phyloP scores from a whole-genome alignment of 1,284 basidiomycete genomes.

The Caloboletus firmus region DNA sequence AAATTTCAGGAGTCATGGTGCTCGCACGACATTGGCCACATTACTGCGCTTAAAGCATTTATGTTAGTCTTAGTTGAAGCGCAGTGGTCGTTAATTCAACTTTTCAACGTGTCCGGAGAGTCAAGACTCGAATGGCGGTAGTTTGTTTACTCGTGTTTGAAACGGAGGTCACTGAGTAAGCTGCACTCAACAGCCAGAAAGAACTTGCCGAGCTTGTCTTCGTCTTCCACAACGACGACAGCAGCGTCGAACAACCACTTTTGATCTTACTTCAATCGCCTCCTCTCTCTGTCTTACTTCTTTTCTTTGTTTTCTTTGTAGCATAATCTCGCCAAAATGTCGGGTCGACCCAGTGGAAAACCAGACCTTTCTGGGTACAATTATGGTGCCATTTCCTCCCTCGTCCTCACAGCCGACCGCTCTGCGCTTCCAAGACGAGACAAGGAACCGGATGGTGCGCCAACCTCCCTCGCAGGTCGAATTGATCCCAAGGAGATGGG shows the following conservation, averaged over 20 bases:
- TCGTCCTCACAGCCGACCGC: constrained; percentile 82
- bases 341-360: constrained; percentile 51
- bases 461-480: constrained; percentile 88
- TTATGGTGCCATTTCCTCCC: constrained; percentile 86
- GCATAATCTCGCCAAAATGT: constrained; percentile 33
- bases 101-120: too few species aligned
- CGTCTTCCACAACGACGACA: constrained; percentile 13
- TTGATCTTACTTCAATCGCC: background rate
- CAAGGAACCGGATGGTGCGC: constrained; percentile 95
- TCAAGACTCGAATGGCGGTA: too few species aligned
- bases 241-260: constrained; percentile 4
- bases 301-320: constrained; percentile 6
- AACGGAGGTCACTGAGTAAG: constrained; percentile 24
- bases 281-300: background rate
- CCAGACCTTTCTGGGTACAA: constrained; percentile 85
- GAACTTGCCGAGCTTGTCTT: background rate
- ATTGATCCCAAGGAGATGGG: constrained; percentile 95
- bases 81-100: too few species aligned
- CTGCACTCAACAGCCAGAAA: background rate
- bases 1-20: too few species aligned
- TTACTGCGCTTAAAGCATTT: too few species aligned
- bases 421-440: constrained; percentile 76
- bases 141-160: constrained; percentile 24
- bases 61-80: too few species aligned
- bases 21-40: too few species aligned